These are phyloP conservation scores for Coniochaeta sp. DNA, from an alignment of 2,329 filamentous ascomycete species.

Conservation along the genomic window DNA sequence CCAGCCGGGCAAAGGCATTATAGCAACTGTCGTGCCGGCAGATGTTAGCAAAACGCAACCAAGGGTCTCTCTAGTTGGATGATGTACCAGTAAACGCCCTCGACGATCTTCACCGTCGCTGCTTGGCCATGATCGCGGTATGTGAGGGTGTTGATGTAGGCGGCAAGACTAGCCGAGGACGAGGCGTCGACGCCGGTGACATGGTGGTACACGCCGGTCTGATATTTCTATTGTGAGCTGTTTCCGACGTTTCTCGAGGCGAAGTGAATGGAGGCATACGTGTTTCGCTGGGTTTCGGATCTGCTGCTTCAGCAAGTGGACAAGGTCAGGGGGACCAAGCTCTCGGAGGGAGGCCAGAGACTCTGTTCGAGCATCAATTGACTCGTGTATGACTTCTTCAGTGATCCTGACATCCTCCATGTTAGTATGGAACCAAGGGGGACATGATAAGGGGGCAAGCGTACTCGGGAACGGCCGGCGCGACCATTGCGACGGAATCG, in stretches of 20 bases:
- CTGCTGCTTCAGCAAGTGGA: constrained; percentile 80
- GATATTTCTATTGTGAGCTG: constrained; percentile 10
- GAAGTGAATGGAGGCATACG: constrained; percentile 23
- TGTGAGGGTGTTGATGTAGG: constrained; percentile 96
- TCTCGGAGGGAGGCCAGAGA: constrained; percentile 79
- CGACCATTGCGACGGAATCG: constrained; percentile 49
- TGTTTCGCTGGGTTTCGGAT: constrained; percentile 51
- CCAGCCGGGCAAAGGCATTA: constrained; percentile 96
- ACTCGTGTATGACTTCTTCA: constrained; percentile 86
- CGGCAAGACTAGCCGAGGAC: constrained; percentile 90
- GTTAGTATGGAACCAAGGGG: constrained; percentile 4
- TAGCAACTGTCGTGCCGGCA: constrained; percentile 57
- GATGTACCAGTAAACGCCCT: constrained; percentile 83
- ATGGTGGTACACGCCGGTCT: constrained; percentile 89
- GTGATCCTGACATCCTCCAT: constrained; percentile 60
- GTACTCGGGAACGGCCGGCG: constrained; percentile 71
- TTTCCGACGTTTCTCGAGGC: constrained; percentile 1
- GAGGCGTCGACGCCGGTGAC: constrained; percentile 96
- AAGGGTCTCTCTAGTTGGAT: not conserved
- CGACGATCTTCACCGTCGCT: constrained; percentile 74
- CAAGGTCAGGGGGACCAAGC: constrained; percentile 89
- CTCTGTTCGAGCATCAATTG: constrained; percentile 88
- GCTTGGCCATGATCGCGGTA: constrained; percentile 79
- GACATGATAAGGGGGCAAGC: constrained; percentile 20
- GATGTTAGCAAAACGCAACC: not conserved